phyloP scores from a whole-genome alignment of 495 filamentous ascomycete species.

The Aspergillus saccharolyticus region DNA sequence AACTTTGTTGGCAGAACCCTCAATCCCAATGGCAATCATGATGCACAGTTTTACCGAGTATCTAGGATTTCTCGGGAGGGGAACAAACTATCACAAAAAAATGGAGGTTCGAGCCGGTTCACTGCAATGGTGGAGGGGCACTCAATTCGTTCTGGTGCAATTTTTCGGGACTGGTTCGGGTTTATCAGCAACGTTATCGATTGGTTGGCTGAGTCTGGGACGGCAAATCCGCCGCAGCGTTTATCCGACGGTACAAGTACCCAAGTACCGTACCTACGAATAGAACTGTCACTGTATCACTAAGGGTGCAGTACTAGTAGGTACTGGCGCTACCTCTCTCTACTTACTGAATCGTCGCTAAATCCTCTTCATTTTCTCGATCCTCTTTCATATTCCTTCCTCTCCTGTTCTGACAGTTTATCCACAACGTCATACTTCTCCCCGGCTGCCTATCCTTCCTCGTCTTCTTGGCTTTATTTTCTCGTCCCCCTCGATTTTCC shows the following conservation, averaged over 20 bases:
- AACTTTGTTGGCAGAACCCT: constrained; percentile 97
- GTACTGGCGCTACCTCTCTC: no score
- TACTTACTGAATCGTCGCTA: no score
- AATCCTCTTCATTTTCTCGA: background rate
- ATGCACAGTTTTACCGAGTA: constrained; percentile 9
- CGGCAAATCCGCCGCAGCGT: constrained; percentile 20
- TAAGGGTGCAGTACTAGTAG: no score
- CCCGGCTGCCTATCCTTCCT: background rate
- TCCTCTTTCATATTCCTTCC: constrained; percentile 17
- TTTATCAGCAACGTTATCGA: constrained; percentile 26
- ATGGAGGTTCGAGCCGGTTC: background rate
- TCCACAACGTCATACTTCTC: background rate
- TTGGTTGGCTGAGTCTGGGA: constrained; percentile 15
- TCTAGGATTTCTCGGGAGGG: background rate
- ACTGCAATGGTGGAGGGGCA: constrained; percentile 14
- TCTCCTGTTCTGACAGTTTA: background rate
- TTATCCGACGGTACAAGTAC: constrained; percentile 21
- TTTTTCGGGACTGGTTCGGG: constrained; percentile 11
- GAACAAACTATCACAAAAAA: no score
- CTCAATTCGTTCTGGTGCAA: no score
- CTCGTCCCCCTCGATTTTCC: background rate
- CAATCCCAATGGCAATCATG: constrained; percentile 87
- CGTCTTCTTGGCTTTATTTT: background rate
- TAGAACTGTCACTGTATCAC: constrained; percentile 14
- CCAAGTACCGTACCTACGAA: background rate